Conservation (phyloP, 2,329 filamentous ascomycete genomes). For the Talaromyces sp. region DNA sequence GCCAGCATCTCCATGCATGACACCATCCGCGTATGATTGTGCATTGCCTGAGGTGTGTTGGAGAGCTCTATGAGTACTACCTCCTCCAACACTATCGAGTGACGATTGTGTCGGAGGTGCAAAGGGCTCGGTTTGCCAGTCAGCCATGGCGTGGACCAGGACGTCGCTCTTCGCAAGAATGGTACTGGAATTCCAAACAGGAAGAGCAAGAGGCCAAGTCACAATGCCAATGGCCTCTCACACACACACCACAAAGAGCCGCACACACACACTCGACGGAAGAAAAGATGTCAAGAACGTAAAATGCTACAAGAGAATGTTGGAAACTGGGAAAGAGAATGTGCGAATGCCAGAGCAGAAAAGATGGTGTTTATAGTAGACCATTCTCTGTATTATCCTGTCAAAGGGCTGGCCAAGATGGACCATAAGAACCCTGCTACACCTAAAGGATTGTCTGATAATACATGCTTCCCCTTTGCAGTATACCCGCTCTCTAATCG, state of each 20-base stretch:
- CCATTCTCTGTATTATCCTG: slow-evolving; percentile 25
- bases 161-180: slow-evolving; percentile 37
- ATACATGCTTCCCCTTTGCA: slow-evolving; percentile 29
- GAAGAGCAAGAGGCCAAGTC: slow-evolving; percentile 22
- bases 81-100: slow-evolving; percentile 31
- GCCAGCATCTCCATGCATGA: slow-evolving; percentile 25
- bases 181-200: slow-evolving; percentile 34
- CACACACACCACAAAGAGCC: slow-evolving; percentile 24
- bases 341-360: slow-evolving; percentile 32
- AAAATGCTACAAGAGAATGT: slow-evolving; percentile 38
- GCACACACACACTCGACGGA: slow-evolving; percentile 22
- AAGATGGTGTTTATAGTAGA: slow-evolving; percentile 40
- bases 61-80: slow-evolving; percentile 33
- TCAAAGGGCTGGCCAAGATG: slow-evolving; percentile 26
- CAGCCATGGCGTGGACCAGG: slow-evolving; percentile 35
- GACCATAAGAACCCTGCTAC: slow-evolving; percentile 31
- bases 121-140: slow-evolving; percentile 38
- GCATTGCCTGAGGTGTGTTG: slow-evolving; percentile 42
- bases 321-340: slow-evolving; percentile 41
- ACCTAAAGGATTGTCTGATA: slow-evolving; percentile 29
- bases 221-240: slow-evolving; percentile 34
- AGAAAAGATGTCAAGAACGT: slow-evolving; percentile 35
- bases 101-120: slow-evolving; percentile 31
- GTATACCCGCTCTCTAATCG: slow-evolving; percentile 29
- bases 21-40: slow-evolving; percentile 35